Conservation (phyloP, 208 protist species). For the Trypanosomatidae sp. region DNA sequence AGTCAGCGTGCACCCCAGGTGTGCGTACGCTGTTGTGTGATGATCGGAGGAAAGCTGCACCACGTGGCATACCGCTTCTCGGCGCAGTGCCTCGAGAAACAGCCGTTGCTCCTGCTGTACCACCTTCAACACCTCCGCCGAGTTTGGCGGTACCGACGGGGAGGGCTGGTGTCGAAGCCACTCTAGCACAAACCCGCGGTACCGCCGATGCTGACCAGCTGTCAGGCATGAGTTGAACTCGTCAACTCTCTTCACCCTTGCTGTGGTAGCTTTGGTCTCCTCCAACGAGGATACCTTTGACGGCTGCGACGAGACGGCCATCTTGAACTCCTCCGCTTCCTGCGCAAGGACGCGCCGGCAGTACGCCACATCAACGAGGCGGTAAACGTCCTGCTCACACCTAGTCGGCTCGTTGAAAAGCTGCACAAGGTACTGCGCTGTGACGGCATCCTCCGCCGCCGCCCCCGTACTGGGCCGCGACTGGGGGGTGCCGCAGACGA, state of each 20-base stretch:
- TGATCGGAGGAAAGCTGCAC: not conserved
- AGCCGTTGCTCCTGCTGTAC: constrained; percentile 50
- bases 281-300: not conserved
- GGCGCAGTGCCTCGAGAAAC: constrained; percentile 45
- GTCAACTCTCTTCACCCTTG: constrained; percentile 2
- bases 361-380: constrained; percentile 45
- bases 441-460: constrained; percentile 4
- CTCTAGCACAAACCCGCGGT: constrained; percentile 35
- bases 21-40: constrained; percentile 2
- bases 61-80: constrained; percentile 21
- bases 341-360: constrained; percentile 23
- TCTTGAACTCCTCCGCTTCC: constrained; percentile 13
- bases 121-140: constrained; percentile 40
- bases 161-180: constrained; percentile 31
- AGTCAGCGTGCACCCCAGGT: constrained; percentile 6
- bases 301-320: not conserved
- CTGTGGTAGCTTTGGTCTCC: no score
- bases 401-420: constrained; percentile 42
- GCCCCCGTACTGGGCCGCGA: not conserved
- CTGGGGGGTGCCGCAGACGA: not conserved
- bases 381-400: constrained; percentile 45
- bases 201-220: constrained; percentile 62
- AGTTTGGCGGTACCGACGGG: constrained; percentile 37
- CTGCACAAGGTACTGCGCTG: constrained; percentile 16
- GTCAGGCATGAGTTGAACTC: constrained; percentile 67